Base-by-base conservation (phyloP, 352 stramenopile genomes). In the Phytophthora pluvialis region DNA sequence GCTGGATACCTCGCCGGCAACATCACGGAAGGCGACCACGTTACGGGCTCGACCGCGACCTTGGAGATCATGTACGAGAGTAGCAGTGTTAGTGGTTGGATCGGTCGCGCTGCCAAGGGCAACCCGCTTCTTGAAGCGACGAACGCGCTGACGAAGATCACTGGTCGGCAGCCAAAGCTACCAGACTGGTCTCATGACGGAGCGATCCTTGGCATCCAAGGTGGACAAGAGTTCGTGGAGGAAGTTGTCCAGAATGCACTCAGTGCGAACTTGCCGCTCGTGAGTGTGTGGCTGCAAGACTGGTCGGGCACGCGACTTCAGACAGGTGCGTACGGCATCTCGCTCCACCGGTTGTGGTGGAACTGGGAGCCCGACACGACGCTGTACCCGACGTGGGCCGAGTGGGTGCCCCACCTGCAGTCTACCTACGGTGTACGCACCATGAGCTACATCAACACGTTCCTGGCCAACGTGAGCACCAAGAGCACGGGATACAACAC, bases 371-470 rank as follows among this genome's bases (percentile, higher is more conserved):
- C 64, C 11, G 64, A 72, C 39, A 47, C 58, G n/a, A 72, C 64
- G 13, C 38, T 72, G n/a, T 72, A 72, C 38, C 57, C 64, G 50
- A 64, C 64, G 32, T 72, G 64, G 64, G 44, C 51, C 0, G 51
- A 68, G 25, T 73, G 64, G 64, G 64, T 69, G 11, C 64, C 64
- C 5, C 64, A 69, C 35, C 18, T 73, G 25, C 59, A 54, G 6
- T 52, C 58, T 12, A 53, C 39, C 3, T 73, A 54, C 12, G 46
- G 26, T 29, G 31, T 54, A 54, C 46, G 46, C 31, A 54, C 29
- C 8, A 56, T 73, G 58, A 73, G 59, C 52, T 73, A 73, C 45
- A 56, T 73, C 39, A 73, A 73, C 39, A 73, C 64, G 15, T 73
- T 69, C 35, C 46, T 55, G 47, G 55, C 54, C 29, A 73, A 73